A percentile compares a stretch with the other conserved stretches of the same genome.
phyloP scores from a whole-genome alignment of 2,329 filamentous ascomycete genomes.

The Emergomyces pasteurianus region DNA sequence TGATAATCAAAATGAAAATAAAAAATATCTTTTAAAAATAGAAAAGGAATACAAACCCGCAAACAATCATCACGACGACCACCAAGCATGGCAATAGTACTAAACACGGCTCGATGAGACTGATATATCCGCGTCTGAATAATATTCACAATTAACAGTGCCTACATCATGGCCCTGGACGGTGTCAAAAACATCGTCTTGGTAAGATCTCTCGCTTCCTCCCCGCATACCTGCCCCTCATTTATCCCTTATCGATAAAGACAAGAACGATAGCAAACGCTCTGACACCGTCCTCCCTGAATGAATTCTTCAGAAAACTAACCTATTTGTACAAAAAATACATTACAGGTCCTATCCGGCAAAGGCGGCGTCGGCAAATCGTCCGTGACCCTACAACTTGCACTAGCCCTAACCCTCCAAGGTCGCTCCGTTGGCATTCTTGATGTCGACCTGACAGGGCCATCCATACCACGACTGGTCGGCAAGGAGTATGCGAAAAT shows the following conservation, averaged over 20 bases:
- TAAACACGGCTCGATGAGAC: not conserved
- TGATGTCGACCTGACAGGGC: constrained; percentile 90
- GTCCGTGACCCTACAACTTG: constrained; percentile 91
- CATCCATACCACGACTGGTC: constrained; percentile 91
- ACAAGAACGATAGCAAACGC: not conserved
- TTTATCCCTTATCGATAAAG: constrained; percentile 32
- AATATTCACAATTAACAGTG: not conserved
- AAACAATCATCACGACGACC: not conserved
- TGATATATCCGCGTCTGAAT: not conserved
- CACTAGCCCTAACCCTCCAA: constrained; percentile 71
- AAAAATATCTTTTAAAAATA: not conserved
- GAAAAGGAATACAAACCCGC: not conserved
- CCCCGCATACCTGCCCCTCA: constrained; percentile 8
- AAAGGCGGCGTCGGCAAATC: constrained; percentile 98
- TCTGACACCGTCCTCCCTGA: not conserved
- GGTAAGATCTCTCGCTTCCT: constrained; percentile 18
- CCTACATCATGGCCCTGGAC: constrained; percentile 27
- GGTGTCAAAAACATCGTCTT: constrained; percentile 34
- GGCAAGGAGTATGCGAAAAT: constrained; percentile 82
- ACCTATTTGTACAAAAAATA: not conserved
- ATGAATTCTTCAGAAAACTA: not conserved
- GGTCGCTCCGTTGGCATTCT: constrained; percentile 88
- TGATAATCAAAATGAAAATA: not conserved
- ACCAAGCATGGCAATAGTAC: not conserved
- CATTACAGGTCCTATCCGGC: constrained; percentile 63